Base-by-base conservation (phyloP, 179 eudicot species). In the Dionaea muscipula region DNA sequence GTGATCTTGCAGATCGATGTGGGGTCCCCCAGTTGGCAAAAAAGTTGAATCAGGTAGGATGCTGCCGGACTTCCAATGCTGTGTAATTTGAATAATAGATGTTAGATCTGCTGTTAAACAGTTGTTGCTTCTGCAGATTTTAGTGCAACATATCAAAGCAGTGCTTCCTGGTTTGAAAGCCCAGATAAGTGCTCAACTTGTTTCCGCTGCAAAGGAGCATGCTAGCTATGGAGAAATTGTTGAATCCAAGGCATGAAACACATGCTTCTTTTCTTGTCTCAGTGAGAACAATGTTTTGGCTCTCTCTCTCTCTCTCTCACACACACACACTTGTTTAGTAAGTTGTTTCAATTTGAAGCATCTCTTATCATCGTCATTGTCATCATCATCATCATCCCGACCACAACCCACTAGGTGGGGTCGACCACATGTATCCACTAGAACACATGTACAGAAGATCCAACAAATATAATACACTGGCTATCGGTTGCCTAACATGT, bases 221-320 rank as follows among this genome's bases (percentile, higher is more conserved):
- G 85, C 91, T 47, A 78, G 90, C 69, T 85, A 80, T 71, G 95
- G 95, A 58, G 95, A 82, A 45, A 70, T 76, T 52, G 68, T 79
- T 26, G 95, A 83, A 62, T 80, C 95, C 39, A 85, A 83, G 83
- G 95, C 62, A 55, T 62, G 43, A 19, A 28, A 22, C 17, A 6
- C 7, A 13, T 1, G 19, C 9, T 11, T 4, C 11, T 22, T 47
- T 25, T 47, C 3, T 11, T 14, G 7, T 47, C 0, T 22, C 22
- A 9, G 28, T 22, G 26, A 31, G 18, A 3, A 3, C 3, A 14
- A n/a, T n/a, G n/a, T n/a, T n/a, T n/a, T n/a, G n/a, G n/a, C n/a
- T n/a, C n/a, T n/a, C n/a, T n/a, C n/a, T n/a, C n/a, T n/a, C n/a
- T n/a, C n/a, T n/a, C n/a, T n/a, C n/a, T n/a, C n/a, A n/a, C n/a